Base-by-base conservation (phyloP, 2,329 filamentous ascomycete genomes). In the Fusarium circinatum region DNA sequence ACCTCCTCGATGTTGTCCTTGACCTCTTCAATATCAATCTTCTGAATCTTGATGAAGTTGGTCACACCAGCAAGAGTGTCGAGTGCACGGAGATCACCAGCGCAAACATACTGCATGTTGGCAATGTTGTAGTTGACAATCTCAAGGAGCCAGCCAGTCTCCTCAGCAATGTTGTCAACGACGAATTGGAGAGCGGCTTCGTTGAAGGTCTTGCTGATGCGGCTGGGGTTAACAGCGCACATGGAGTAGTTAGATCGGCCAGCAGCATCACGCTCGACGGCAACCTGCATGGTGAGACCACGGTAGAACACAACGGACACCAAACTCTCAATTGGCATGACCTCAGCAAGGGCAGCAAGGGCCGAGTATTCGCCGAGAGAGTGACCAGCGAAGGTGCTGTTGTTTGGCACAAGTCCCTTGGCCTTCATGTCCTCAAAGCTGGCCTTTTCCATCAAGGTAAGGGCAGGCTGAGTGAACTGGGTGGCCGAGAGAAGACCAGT, bases 301-400 rank as follows among this genome's bases (percentile, higher is more conserved):
- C 96, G 95, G 87, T 99, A 99, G 89, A 99, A 99, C 62, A 99
- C 97, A 52, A 99, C 96, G 0, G 96, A 98, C 5, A 99, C 96
- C 83, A 99, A 88, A 77, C 93, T 96, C 87, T 99, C 96, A 79
- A 99, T 99, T n/a, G 97, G 96, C 94, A 99, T 98, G 81, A 99
- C 96, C 80, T 99, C 96, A 17, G 97, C 96, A 70, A 99, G 89
- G 18, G 96, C 96, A 72, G 96, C 96, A 73, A 99, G 91, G 15
- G 96, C 96, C 72, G 95, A 98, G 87, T 99, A 99, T 86, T 99
- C 96, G 84, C 96, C 96, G 28, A 99, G 91, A 2, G 97, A 99
- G 87, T 99, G 96, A 75, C 96, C 96, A 20, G 96, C 96, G 82
- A 99, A 99, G 76, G 93, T 98, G 89, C 94, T 98, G 86, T 98